Evolutionary conservation across 2,329 filamentous ascomycete genomes (phyloP).

Genomic region (Sporothrix protearum): DNA sequence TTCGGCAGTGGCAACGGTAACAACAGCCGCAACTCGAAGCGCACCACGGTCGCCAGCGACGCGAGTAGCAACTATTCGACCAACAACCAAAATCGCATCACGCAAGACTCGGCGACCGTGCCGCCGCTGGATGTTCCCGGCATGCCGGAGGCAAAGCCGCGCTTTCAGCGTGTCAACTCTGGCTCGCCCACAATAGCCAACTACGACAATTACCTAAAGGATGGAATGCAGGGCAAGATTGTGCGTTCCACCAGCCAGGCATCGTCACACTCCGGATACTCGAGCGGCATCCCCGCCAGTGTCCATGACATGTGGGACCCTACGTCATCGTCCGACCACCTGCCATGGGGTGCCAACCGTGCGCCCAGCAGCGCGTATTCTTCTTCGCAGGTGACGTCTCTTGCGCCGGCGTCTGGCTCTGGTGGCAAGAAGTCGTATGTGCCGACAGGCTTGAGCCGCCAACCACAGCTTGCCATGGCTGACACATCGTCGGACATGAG

Average conservation of each 20-base stretch:
- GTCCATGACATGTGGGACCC: conserved; percentile 56
- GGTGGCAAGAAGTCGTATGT: conserved; percentile 22
- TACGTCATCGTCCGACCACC: conserved; percentile 38
- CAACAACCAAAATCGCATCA: conserved; percentile 42
- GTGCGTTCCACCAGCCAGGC: conserved; percentile 53
- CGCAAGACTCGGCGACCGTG: conserved; percentile 65
- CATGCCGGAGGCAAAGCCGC: conserved; percentile 51
- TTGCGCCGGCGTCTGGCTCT: conserved; percentile 37
- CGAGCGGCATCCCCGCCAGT: conserved; percentile 63
- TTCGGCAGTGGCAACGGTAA: conserved; percentile 44
- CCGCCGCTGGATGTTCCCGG: conserved; percentile 62
- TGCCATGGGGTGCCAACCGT: conserved; percentile 50
- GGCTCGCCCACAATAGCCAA: conserved; percentile 67
- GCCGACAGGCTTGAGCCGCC: conserved; percentile 42
- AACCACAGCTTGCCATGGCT: conserved; percentile 51
- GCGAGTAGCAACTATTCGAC: conserved; percentile 50
- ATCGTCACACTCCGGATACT: conserved; percentile 53
- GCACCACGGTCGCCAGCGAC: conserved; percentile 54
- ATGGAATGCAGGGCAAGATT: conserved; percentile 60
- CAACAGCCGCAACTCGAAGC: conserved; percentile 36
- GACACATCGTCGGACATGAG: conserved; percentile 65
- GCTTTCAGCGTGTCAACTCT: conserved; percentile 63
- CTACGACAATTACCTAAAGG: conserved; percentile 48
- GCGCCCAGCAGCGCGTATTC: conserved; percentile 51
- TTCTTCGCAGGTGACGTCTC: conserved; percentile 44